phyloP scores from a whole-genome alignment of 257 asterid species.

The Plantago ovata region DNA sequence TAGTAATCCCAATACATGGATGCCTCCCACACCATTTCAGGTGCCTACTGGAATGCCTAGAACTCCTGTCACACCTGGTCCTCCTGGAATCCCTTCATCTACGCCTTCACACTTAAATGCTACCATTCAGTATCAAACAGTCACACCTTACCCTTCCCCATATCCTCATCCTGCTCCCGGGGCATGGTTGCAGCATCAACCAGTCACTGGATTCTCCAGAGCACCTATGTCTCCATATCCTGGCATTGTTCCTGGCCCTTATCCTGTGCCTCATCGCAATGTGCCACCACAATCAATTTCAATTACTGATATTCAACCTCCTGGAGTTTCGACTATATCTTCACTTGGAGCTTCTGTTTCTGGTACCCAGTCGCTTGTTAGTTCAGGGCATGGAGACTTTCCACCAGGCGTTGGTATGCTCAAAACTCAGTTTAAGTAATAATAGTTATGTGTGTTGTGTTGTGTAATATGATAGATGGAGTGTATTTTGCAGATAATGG shows the following conservation, averaged over 20 bases:
- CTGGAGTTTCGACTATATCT: conserved; percentile 65
- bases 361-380: conserved; percentile 32
- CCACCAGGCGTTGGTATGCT: conserved; percentile 73
- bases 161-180: conserved; percentile 62
- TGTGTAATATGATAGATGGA: conserved; percentile 16
- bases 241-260: conserved; percentile 50
- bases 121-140: conserved; percentile 54
- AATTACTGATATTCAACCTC: conserved; percentile 68
- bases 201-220: conserved; percentile 55
- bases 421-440: conserved; percentile 18
- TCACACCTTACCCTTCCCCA: conserved; percentile 46
- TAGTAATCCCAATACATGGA: conserved; percentile 36
- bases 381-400: conserved; percentile 46
- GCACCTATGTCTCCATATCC: conserved; percentile 71
- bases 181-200: conserved; percentile 80
- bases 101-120: conserved; percentile 42
- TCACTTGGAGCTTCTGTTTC: conserved; percentile 42
- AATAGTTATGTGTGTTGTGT: conserved; percentile 1
- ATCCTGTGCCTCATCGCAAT: conserved; percentile 46
- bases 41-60: conserved; percentile 47
- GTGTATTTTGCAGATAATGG: conserved; percentile 36
- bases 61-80: conserved; percentile 44
- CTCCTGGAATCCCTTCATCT: conserved; percentile 60
- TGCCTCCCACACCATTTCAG: conserved; percentile 60
- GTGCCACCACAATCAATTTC: conserved; percentile 44